Base-by-base conservation (phyloP, 495 filamentous ascomycete genomes). In the Neurospora sp. region DNA sequence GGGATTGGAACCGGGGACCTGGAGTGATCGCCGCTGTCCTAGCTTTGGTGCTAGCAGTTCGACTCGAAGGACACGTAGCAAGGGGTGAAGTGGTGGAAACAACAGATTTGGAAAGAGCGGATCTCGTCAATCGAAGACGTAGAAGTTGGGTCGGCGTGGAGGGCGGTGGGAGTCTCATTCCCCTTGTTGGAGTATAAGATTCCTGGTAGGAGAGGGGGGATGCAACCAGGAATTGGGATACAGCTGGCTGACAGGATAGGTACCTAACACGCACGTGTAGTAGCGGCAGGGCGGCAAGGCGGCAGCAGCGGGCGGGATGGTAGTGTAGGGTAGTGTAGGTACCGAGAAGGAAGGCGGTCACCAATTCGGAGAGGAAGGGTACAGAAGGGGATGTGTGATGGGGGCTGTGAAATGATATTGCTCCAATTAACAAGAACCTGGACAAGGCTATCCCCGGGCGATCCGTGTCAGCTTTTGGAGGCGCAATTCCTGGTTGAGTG, bases 121-220 rank as follows among this genome's bases (percentile, higher is more conserved):
- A 70, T 42, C 73, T 69, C 69, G 74, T 72, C 69, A 71, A 59
- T 69, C 74, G 71, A 44, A 77, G 74, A 39, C 38, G 71, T 39
- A 62, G 23, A 31, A 62, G 54, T 31, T 62, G 54, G 54, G 71
- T 18, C 6, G 39, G 37, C 14, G 71, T 42, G 39, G 71, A 71
- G 37, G 40, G 62, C 66, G 76, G 54, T 62, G 54, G 54, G 14
- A 62, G 54, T 62, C 54, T 62, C 54, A 62, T 62, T 62, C 54
- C 54, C 23, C 27, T 31, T 62, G 27, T 16, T 62, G 54, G 23
- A 62, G 23, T 59, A 27, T 59, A 59, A 59, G 23, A 73, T 27
- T 27, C 1, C 27, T 27, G 27, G 27, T 27, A 27, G 27, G 27
- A 27, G 27, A 27, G 27, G 27, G 27, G 27, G 27, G 27, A 27